These are phyloP conservation scores for Talaromyces sp. DNA, from an alignment of 2,329 filamentous ascomycete genomes.

Conservation along the genomic window DNA sequence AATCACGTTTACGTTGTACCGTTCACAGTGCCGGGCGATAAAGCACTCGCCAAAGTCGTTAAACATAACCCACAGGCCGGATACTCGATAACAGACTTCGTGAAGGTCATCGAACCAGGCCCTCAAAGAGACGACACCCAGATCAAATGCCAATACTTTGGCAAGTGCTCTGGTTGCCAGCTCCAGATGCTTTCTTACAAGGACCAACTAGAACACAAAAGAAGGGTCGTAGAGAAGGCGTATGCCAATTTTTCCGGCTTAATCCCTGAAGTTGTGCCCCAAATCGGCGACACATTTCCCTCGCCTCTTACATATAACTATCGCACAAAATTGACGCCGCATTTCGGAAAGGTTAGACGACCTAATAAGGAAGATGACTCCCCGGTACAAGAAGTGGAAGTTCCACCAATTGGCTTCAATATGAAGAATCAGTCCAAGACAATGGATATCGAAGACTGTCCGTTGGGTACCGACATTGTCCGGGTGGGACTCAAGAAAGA, in stretches of 20 bases:
- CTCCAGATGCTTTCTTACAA: constrained; percentile 94
- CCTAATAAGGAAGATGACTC: constrained; percentile 46
- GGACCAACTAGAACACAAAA: constrained; percentile 82
- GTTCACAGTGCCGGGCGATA: constrained; percentile 83
- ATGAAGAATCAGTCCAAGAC: constrained; percentile 75
- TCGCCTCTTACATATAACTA: constrained; percentile 91
- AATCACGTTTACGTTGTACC: constrained; percentile 79
- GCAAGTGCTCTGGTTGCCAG: constrained; percentile 84
- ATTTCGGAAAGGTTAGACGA: constrained; percentile 76
- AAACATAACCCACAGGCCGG: constrained; percentile 63
- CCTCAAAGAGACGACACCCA: constrained; percentile 72
- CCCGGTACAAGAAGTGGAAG: constrained; percentile 31
- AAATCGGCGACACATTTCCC: constrained; percentile 78
- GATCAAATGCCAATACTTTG: constrained; percentile 82
- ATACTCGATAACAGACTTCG: constrained; percentile 77
- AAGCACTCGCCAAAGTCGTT: constrained; percentile 72
- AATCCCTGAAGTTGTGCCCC: constrained; percentile 68
- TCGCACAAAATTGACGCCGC: constrained; percentile 92
- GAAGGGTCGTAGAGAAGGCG: constrained; percentile 81
- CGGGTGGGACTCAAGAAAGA: constrained; percentile 75
- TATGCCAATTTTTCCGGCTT: constrained; percentile 88
- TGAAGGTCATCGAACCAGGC: constrained; percentile 72
- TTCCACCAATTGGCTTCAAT: constrained; percentile 87
- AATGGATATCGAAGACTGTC: constrained; percentile 95
- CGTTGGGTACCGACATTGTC: constrained; percentile 85